Percentiles rank a stretch among this genome's conserved stretches.
Evolutionary conservation across 1,284 basidiomycete species (phyloP).

Genomic region (Ceratobasidium sp.): DNA sequence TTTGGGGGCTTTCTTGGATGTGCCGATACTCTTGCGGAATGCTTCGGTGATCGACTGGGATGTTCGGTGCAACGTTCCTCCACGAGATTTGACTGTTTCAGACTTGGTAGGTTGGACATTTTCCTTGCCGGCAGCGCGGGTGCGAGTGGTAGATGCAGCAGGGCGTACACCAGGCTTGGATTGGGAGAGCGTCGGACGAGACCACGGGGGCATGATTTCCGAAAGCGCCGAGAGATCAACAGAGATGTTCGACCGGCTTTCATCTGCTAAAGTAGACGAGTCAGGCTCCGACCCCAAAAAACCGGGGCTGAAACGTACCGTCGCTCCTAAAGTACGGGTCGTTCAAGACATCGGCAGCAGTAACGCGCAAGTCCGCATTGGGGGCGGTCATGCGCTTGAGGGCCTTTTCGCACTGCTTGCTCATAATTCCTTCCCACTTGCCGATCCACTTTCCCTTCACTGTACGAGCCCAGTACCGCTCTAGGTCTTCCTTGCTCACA

Average conservation of each 20-base stretch:
- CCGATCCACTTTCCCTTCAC: slow-evolving; percentile 84
- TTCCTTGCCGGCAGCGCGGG: slow-evolving; percentile 17
- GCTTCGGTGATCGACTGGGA: slow-evolving; percentile 34
- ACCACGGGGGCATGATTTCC: slow-evolving; percentile 34
- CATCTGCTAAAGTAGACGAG: slow-evolving; percentile 1
- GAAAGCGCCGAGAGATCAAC: slow-evolving; percentile 12
- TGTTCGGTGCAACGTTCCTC: slow-evolving; percentile 18
- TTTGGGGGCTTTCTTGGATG: slow-evolving; percentile 10
- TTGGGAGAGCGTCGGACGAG: slow-evolving; percentile 33
- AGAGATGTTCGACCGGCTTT: slow-evolving; percentile 22
- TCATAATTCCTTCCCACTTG: slow-evolving; percentile 69
- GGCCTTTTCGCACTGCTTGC: slow-evolving; percentile 62
- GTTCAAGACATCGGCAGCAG: slow-evolving; percentile 65
- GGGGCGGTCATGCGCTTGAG: slow-evolving; percentile 78
- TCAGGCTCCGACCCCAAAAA: neutral
- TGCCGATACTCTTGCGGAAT: slow-evolving; percentile 33
- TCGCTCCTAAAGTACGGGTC: slow-evolving; percentile 65
- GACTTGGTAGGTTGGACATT: slow-evolving; percentile 10
- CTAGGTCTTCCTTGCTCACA: slow-evolving; percentile 77
- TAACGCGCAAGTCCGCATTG: slow-evolving; percentile 73
- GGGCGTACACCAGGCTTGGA: neutral
- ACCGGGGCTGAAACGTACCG: neutral
- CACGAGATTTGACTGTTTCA: slow-evolving; percentile 31
- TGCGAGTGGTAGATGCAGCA: neutral
- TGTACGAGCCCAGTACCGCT: slow-evolving; percentile 83